A percentile compares a stretch with the other conserved stretches of the same genome.
Conservation (phyloP, 306 rosid genomes). For the Malus orientalis region DNA sequence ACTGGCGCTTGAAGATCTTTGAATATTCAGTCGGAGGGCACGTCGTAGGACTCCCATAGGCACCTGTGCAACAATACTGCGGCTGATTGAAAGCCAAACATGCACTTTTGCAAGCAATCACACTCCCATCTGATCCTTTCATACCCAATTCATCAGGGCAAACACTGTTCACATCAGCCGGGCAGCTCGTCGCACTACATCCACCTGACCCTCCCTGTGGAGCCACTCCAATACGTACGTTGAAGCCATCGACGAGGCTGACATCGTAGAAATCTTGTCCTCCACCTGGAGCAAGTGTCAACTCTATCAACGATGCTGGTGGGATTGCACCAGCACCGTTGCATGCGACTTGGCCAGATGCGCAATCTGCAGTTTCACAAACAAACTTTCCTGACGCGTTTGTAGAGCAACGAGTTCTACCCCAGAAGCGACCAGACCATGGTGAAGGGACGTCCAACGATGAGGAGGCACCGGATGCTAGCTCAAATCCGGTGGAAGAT, state of each 20-base stretch:
- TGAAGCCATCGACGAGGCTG: slow-evolving; percentile 22
- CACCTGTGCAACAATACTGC: slow-evolving; percentile 20
- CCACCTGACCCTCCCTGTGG: slow-evolving; percentile 8
- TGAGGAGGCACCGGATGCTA: background rate
- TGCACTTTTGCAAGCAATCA: slow-evolving; percentile 28
- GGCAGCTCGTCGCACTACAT: background rate
- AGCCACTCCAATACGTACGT: background rate
- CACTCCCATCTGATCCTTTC: slow-evolving; percentile 10
- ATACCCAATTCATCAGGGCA: slow-evolving; percentile 1
- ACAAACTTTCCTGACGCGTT: slow-evolving; percentile 1
- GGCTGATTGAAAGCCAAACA: slow-evolving; percentile 13
- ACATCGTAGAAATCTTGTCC: slow-evolving; percentile 26
- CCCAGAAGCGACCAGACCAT: slow-evolving; percentile 24
- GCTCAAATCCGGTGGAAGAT: slow-evolving; percentile 21
- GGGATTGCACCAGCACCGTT: slow-evolving; percentile 20
- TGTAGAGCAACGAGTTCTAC: slow-evolving; percentile 12
- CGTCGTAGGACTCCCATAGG: background rate
- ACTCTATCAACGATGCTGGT: slow-evolving; percentile 12
- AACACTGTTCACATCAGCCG: background rate
- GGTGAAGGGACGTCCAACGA: background rate
- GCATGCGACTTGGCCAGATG: slow-evolving; percentile 16
- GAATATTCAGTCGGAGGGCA: slow-evolving; percentile 13
- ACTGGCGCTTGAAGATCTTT: slow-evolving; percentile 4
- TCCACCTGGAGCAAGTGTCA: background rate
- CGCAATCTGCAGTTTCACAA: slow-evolving; percentile 25